Percentiles rank a stretch among this genome's conserved stretches.
These are phyloP conservation scores for Achlya hypogyna DNA, from an alignment of 352 stramenopile species.

Conservation along the genomic window DNA sequence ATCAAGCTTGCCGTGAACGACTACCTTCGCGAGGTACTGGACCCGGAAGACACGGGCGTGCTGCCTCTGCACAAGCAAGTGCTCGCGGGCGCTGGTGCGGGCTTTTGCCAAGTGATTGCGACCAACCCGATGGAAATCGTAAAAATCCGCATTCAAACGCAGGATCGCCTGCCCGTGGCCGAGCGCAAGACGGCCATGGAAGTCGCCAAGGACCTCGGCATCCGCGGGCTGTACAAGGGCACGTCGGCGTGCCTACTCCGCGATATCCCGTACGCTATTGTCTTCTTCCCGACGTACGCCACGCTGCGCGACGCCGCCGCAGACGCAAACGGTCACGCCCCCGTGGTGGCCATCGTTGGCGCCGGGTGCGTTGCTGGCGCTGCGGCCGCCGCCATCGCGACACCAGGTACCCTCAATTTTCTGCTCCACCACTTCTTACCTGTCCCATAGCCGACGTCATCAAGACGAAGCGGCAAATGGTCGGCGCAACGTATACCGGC, in stretches of 20 bases:
- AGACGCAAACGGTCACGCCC: constrained; percentile 44
- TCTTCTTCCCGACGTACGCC: constrained; percentile 90
- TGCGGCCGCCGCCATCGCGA: constrained; percentile 47
- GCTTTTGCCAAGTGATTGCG: constrained; percentile 69
- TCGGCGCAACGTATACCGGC: constrained; percentile 65
- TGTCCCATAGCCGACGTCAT: constrained; percentile 57
- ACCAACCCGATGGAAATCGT: constrained; percentile 88
- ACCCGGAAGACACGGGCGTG: constrained; percentile 46
- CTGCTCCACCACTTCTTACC: constrained; percentile 1
- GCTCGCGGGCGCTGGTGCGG: constrained; percentile 59
- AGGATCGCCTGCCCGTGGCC: constrained; percentile 51
- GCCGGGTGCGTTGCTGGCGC: constrained; percentile 54
- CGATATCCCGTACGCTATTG: constrained; percentile 88
- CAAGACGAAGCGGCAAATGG: constrained; percentile 83
- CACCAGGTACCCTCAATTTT: constrained; percentile 25
- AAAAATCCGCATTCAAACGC: constrained; percentile 88
- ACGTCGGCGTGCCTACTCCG: constrained; percentile 80
- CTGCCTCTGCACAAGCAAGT: constrained; percentile 51
- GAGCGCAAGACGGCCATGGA: constrained; percentile 49
- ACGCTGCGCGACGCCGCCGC: constrained; percentile 41
- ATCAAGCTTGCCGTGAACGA: constrained; percentile 91
- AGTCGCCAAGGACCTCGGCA: constrained; percentile 57
- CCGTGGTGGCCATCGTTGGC: constrained; percentile 48
- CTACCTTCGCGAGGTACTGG: constrained; percentile 66
- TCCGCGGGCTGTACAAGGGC: constrained; percentile 80